Evolutionary conservation across 495 filamentous ascomycete species (phyloP), one percentile per base, ranked within the genome.

Genomic region (Bathelium albidoporum): DNA sequence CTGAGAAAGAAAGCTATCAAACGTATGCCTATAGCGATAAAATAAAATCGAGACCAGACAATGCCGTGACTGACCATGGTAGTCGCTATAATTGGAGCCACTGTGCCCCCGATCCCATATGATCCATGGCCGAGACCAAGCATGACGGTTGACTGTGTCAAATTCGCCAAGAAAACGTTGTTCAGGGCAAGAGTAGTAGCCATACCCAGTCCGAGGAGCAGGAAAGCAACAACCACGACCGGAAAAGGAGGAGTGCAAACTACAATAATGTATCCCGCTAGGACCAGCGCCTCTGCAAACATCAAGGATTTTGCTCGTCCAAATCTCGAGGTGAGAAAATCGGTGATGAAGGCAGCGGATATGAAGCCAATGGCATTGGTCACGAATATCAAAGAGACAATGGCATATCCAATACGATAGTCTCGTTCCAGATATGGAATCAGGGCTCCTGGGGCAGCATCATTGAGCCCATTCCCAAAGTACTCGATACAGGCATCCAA

Each of bases 301-400:
- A 84, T 79, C 29, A 89, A 77, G 31, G 81, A 78, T 61, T 79
- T 85, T 0, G 83, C 83, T 22, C 87, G 82, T 11, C 90, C 89
- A 0, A 91, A 65, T 29, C 78, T 75, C 4, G 67, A 61, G 1
- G 81, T 77, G 12, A 85, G 73, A 36, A 80, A 74, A 68, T 87
- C 82, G 41, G 84, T 82, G 64, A 85, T 77, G 28, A 87, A 83
- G 1, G 89, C 89, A 2, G 87, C 87, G 49, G 79, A 68, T 68
- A 91, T 85, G 76, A 90, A 95, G 28, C 67, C 90, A 18, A 87
- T 59, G 0, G 90, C 89, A 66, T 88, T 89, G 44, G 85, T 79
- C 29, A 96, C 81, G 77, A 92, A 94, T 68, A 95, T 86, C 9
- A 91, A 73, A 12, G 89, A 90, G 28, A 91, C 85, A 26, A 89